Evolutionary conservation across 2,329 filamentous ascomycete species (phyloP).

Genomic region (Cercospora zeae-maydis): DNA sequence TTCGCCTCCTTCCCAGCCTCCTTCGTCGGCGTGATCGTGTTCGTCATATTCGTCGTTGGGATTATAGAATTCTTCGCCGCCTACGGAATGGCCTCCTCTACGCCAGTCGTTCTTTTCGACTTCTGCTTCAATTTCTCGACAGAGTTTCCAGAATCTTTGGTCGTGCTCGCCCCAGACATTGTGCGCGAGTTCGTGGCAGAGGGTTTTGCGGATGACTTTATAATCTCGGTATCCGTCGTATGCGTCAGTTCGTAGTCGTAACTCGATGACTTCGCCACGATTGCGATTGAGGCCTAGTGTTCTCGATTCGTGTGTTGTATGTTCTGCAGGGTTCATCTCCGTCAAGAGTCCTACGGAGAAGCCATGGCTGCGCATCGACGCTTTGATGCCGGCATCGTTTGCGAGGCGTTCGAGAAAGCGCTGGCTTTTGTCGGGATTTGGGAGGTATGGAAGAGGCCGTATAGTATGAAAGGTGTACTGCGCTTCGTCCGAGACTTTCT

Average conservation of each 20-base stretch:
- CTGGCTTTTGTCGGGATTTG: constrained; percentile 67
- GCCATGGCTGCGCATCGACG: constrained; percentile 76
- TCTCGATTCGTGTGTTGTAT: constrained; percentile 78
- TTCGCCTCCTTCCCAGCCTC: constrained; percentile 74
- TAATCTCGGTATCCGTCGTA: constrained; percentile 94
- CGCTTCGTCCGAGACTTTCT: constrained; percentile 54
- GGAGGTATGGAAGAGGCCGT: constrained; percentile 71
- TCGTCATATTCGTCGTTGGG: constrained; percentile 39
- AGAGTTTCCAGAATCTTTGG: constrained; percentile 83
- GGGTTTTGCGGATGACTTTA: constrained; percentile 80
- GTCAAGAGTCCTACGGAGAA: constrained; percentile 84
- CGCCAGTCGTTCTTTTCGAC: constrained; percentile 78
- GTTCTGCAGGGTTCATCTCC: constrained; percentile 86
- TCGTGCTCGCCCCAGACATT: constrained; percentile 86
- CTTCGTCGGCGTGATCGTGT: constrained; percentile 58
- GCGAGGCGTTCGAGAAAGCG: constrained; percentile 71
- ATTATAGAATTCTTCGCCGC: constrained; percentile 57
- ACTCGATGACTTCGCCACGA: constrained; percentile 81
- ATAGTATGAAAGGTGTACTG: constrained; percentile 79
- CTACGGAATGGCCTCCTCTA: constrained; percentile 63
- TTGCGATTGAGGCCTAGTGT: constrained; percentile 87
- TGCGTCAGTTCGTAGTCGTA: constrained; percentile 85
- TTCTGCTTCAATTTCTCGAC: constrained; percentile 80
- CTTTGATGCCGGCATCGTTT: constrained; percentile 78
- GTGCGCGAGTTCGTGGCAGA: constrained; percentile 93